Conservation (phyloP, 345 rosid genomes). For the Boechera divaricarpa region DNA sequence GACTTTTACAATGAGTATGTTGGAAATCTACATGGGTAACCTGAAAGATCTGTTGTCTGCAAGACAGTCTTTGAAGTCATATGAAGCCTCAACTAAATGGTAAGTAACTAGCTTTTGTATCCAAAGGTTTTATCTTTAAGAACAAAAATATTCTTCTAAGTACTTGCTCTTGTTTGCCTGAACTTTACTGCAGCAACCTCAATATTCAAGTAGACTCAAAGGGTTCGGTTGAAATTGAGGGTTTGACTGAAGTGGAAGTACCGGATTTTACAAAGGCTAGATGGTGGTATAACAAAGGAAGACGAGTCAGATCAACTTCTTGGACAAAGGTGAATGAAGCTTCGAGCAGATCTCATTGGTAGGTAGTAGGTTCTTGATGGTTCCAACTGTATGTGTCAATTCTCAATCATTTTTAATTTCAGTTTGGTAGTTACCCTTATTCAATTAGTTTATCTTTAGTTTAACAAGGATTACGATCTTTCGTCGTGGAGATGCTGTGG, state of each 20-base stretch:
- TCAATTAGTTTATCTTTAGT: slow-evolving; percentile 74
- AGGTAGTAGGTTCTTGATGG: slow-evolving; percentile 45
- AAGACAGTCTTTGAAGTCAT: slow-evolving; percentile 51
- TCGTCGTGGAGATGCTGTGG: slow-evolving; percentile 58
- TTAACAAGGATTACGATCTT: slow-evolving; percentile 79
- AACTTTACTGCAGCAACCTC: slow-evolving; percentile 69
- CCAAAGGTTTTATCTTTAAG: background rate
- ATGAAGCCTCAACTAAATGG: slow-evolving; percentile 60
- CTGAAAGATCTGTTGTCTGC: slow-evolving; percentile 79
- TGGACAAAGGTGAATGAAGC: slow-evolving; percentile 88
- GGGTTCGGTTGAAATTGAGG: slow-evolving; percentile 82
- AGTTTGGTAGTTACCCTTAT: slow-evolving; percentile 56
- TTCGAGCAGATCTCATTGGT: slow-evolving; percentile 97
- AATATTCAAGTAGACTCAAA: slow-evolving; percentile 88
- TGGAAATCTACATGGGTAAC: slow-evolving; percentile 92
- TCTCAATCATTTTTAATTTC: slow-evolving; percentile 32
- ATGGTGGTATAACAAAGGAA: slow-evolving; percentile 85
- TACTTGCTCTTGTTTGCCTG: slow-evolving; percentile 39
- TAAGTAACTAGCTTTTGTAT: slow-evolving; percentile 37
- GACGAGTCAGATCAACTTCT: slow-evolving; percentile 74
- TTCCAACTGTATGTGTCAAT: slow-evolving; percentile 7
- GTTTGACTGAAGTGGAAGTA: slow-evolving; percentile 76
- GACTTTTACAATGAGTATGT: slow-evolving; percentile 85
- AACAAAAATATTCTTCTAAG: slow-evolving; percentile 17
- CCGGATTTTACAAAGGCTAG: slow-evolving; percentile 64